phyloP scores from a whole-genome alignment of 1,139 yeast genomes.

The Suhomyces chickasaworum region DNA sequence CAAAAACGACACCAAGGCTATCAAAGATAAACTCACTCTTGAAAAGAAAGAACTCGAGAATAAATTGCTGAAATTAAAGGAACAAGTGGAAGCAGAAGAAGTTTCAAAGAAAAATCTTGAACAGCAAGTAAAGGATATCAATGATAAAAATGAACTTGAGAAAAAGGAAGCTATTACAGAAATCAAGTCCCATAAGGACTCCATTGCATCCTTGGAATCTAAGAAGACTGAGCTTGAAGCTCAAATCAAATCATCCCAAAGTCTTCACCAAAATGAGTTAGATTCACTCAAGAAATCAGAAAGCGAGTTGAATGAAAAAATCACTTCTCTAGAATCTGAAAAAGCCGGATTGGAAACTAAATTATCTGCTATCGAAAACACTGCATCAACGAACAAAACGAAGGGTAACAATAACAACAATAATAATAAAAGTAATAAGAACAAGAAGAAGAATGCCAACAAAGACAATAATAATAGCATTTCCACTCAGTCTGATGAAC shows the following conservation, averaged over 20 bases:
- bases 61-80: background rate
- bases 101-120: background rate
- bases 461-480: background rate
- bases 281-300: background rate
- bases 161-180: background rate
- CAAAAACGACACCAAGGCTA: constrained; percentile 10
- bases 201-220: constrained; percentile 2
- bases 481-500: background rate
- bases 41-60: constrained; percentile 4
- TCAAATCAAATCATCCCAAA: background rate
- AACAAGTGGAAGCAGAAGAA: background rate
- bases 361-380: background rate
- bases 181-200: background rate
- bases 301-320: constrained; percentile 1
- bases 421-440: constrained; percentile 9
- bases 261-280: background rate
- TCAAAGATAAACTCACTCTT: background rate
- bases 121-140: background rate
- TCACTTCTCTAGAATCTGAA: constrained; percentile 1
- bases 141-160: background rate
- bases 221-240: constrained; percentile 7
- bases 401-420: constrained; percentile 7
- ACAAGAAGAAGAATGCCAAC: constrained; percentile 1
- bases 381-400: constrained; percentile 4
- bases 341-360: background rate